Conservation (phyloP, 169 alveolate species). For the Eimeria falciformis region DNA sequence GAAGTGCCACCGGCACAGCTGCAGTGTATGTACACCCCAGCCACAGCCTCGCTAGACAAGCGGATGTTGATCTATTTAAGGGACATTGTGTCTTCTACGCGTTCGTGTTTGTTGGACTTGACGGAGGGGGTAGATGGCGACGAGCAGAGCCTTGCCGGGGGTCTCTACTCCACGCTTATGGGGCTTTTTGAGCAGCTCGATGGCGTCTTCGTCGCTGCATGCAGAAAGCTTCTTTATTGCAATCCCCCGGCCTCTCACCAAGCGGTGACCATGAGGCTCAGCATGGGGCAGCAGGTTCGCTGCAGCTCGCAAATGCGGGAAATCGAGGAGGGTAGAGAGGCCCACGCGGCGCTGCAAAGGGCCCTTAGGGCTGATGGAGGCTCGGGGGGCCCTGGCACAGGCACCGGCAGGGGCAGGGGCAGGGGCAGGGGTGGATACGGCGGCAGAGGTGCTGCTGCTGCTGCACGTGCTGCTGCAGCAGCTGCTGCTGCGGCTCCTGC, state of each 20-base stretch:
- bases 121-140: slow-evolving; percentile 40
- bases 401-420: slow-evolving; percentile 32
- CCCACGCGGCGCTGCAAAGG: slow-evolving; percentile 50
- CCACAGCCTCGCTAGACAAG: slow-evolving; percentile 61
- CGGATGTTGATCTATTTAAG: slow-evolving; percentile 54
- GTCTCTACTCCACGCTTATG: neutral
- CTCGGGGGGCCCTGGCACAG: slow-evolving; percentile 35
- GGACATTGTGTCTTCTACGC: slow-evolving; percentile 43
- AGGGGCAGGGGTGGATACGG: slow-evolving; percentile 49
- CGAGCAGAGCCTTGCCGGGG: neutral
- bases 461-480: neutral
- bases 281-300: slow-evolving; percentile 72
- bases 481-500: slow-evolving; percentile 24
- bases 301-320: slow-evolving; percentile 72
- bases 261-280: slow-evolving; percentile 67
- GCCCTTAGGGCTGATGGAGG: slow-evolving; percentile 47
- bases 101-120: slow-evolving; percentile 16
- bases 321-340: slow-evolving; percentile 64
- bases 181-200: slow-evolving; percentile 36
- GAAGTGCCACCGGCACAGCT: slow-evolving; percentile 71
- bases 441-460: slow-evolving; percentile 53
- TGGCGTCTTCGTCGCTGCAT: slow-evolving; percentile 56
- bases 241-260: slow-evolving; percentile 67
- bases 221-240: slow-evolving; percentile 68
- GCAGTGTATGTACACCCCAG: slow-evolving; percentile 61